Base-by-base conservation (phyloP, 495 filamentous ascomycete genomes). In the Poronia punctata region DNA sequence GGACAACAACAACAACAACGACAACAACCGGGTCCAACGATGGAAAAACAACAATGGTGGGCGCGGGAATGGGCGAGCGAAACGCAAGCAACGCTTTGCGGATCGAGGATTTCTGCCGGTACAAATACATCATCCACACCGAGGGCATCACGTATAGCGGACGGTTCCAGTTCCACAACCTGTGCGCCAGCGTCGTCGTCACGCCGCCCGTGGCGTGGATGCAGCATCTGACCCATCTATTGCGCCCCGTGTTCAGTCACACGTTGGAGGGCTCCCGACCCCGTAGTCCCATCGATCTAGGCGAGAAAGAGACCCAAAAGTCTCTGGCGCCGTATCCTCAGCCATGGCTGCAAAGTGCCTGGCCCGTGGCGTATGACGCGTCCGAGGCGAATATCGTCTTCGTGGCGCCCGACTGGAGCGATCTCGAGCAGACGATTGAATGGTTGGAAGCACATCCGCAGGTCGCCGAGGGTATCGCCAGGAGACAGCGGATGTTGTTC, bases 131-230 rank as follows among this genome's bases (percentile, higher is more conserved):
- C 10, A 49, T 80, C 15, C 73, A 80, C 48, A 76, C 76, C n/a
- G 78, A 82, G 60, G 76, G 76, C 1, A 60, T 79, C 16, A 70
- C 76, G 7, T 79, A 79, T 51, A 73, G 69, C 28, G 77, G 73
- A 4, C 60, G 71, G 24, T 66, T 76, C 37, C 71, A 72, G 47
- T 74, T 66, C 56, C 65, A 71, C 43, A 68, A 71, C 57, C 61
- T 71, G 34, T 76, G 73, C 46, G 59, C 47, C 0, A 67, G 62
- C 31, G 67, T 75, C 0, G 54, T 73, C 5, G 40, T 76, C 21
- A 62, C 65, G 7, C 71, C 71, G 37, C 70, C 71, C 0, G 52
- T 69, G 1, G 56, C 59, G 9, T 75, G 67, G 65, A 52, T 71
- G 44, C 66, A 75, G 60, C 70, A 72, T 39, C 56, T 62, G 9